These are phyloP conservation scores for Nicotiana undulata DNA, from an alignment of 257 asterid genomes.

Conservation along the genomic window DNA sequence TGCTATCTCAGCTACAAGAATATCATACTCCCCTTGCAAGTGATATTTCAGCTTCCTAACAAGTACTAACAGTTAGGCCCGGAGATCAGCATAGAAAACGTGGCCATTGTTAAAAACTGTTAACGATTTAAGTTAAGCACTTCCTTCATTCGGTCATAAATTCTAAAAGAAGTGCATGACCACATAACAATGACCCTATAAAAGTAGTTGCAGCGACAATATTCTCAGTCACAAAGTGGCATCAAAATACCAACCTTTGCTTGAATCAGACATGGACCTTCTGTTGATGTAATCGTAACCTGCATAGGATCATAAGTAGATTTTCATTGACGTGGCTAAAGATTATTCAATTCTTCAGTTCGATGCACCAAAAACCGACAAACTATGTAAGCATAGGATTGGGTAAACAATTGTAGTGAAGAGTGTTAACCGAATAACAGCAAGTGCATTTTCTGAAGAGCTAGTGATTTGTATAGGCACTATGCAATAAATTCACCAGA, in stretches of 20 bases:
- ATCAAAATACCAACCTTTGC: conserved; percentile 51
- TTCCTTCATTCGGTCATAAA: background rate
- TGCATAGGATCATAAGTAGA: conserved; percentile 31
- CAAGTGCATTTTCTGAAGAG: background rate
- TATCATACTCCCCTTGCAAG: background rate
- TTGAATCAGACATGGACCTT: conserved; percentile 43
- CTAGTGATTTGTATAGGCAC: background rate
- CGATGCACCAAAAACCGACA: background rate
- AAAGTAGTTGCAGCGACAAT: background rate
- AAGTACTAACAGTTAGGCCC: background rate
- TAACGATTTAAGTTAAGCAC: background rate
- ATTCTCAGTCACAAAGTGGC: background rate
- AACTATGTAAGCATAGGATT: background rate
- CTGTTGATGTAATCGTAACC: conserved; percentile 58
- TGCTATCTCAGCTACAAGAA: background rate
- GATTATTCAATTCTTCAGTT: background rate
- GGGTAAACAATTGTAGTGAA: background rate
- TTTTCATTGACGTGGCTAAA: background rate
- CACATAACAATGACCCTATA: background rate
- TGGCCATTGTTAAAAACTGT: background rate
- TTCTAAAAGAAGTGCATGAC: background rate
- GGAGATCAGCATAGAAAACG: background rate
- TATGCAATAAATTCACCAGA: background rate
- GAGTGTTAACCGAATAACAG: background rate
- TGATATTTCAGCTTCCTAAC: background rate